These are phyloP conservation scores for Paramyrothecium sp. DNA, from an alignment of 2,329 filamentous ascomycete genomes.

Conservation along the genomic window DNA sequence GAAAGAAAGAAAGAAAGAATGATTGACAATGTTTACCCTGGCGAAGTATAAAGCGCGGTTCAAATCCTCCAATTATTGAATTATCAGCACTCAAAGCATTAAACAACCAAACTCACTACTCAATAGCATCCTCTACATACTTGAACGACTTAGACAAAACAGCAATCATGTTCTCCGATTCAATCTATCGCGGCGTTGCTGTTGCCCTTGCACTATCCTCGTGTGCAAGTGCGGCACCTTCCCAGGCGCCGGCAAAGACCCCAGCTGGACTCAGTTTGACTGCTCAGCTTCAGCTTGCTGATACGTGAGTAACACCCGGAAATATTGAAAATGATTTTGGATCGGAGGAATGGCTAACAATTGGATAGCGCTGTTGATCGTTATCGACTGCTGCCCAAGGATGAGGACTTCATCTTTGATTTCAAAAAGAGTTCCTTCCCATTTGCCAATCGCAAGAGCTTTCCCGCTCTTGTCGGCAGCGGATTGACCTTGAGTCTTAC, in stretches of 20 bases:
- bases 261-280: constrained; percentile 16
- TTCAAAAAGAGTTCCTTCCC: constrained; percentile 42
- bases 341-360: background rate
- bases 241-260: background rate
- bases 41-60: too few relatives aligned
- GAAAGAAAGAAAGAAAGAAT: too few relatives aligned
- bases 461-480: constrained; percentile 51
- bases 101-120: too few relatives aligned
- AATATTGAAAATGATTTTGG: background rate
- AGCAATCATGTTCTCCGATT: too few relatives aligned
- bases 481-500: constrained; percentile 45
- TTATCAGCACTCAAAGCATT: too few relatives aligned
- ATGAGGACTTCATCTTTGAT: constrained; percentile 43
- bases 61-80: too few relatives aligned
- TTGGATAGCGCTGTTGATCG: constrained; percentile 32
- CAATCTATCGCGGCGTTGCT: background rate
- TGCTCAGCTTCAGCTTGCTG: constrained; percentile 28
- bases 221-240: background rate
- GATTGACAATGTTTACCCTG: too few relatives aligned
- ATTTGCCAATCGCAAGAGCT: constrained; percentile 44
- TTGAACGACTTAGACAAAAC: too few relatives aligned
- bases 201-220: background rate
- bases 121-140: too few relatives aligned
- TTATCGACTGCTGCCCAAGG: constrained; percentile 34
- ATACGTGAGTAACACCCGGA: constrained; percentile 21